Evolutionary conservation across 768 basidiomycete genomes (phyloP).

Genomic region (Amanita polypyramis): DNA sequence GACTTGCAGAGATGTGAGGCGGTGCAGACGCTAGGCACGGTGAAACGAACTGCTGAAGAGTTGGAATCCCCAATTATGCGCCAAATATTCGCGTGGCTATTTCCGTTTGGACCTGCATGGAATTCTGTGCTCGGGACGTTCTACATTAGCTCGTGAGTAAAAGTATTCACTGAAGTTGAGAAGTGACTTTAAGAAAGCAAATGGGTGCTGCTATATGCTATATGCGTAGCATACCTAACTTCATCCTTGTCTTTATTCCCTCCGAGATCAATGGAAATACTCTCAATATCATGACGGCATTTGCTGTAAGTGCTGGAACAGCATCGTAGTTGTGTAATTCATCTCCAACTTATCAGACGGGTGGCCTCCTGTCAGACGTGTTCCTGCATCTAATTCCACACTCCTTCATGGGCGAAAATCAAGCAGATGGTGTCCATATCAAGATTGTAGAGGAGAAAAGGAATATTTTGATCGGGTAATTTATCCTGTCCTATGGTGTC

Average conservation of each 20-base stretch:
- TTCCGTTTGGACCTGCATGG: slow-evolving; percentile 87
- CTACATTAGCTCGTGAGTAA: slow-evolving; percentile 89
- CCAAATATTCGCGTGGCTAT: slow-evolving; percentile 68
- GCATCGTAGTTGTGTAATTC: slow-evolving; percentile 6
- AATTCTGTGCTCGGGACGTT: slow-evolving; percentile 88
- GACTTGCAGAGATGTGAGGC: slow-evolving; percentile 30
- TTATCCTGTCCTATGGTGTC: slow-evolving; percentile 10
- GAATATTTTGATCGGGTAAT: slow-evolving; percentile 84
- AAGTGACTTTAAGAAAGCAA: background rate
- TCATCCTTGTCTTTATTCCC: slow-evolving; percentile 90
- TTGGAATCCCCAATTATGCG: slow-evolving; percentile 68
- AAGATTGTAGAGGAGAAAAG: slow-evolving; percentile 85
- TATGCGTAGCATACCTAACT: slow-evolving; percentile 69
- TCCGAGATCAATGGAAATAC: slow-evolving; percentile 77
- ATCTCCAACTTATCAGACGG: slow-evolving; percentile 43
- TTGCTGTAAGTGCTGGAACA: slow-evolving; percentile 49
- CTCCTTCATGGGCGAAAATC: slow-evolving; percentile 83
- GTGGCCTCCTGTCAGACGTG: slow-evolving; percentile 87
- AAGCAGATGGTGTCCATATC: slow-evolving; percentile 60
- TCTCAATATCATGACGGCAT: slow-evolving; percentile 90
- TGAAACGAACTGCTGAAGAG: slow-evolving; percentile 54
- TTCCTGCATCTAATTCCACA: slow-evolving; percentile 90
- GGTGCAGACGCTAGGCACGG: slow-evolving; percentile 36
- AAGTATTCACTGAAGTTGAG: slow-evolving; percentile 4
- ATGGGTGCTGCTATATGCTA: slow-evolving; percentile 4